A percentile compares a stretch with the other conserved stretches of the same genome.
These are phyloP conservation scores for Boletus coccyginus DNA, from an alignment of 768 basidiomycete genomes.

Conservation along the genomic window DNA sequence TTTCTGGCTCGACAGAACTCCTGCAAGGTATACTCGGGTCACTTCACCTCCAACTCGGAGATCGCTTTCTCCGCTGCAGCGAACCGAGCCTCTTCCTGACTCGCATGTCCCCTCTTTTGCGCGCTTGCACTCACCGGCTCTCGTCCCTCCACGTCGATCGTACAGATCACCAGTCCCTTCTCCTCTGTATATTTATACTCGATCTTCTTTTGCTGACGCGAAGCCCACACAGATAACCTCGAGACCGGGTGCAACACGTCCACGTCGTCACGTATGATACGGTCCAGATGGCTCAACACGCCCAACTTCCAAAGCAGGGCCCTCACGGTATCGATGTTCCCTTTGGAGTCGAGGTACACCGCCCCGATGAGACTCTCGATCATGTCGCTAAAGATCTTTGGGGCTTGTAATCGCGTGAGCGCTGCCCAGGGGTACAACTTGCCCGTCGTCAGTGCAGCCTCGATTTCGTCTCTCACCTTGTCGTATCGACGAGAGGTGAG, in stretches of 20 bases:
- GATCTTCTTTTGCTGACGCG: conserved; percentile 43
- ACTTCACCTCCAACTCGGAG: conserved; percentile 33
- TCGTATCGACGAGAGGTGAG: conserved; percentile 53
- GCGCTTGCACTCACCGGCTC: conserved; percentile 33
- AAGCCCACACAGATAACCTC: conserved; percentile 59
- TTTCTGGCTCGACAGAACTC: too few species aligned
- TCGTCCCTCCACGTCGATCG: conserved; percentile 45
- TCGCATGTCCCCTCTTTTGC: conserved; percentile 52
- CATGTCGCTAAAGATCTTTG: conserved; percentile 79
- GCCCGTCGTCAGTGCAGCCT: conserved; percentile 41
- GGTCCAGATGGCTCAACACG: conserved; percentile 56
- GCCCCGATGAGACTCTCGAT: conserved; percentile 75
- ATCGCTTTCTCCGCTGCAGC: conserved; percentile 65
- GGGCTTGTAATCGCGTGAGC: conserved; percentile 70
- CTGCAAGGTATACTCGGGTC: too few species aligned
- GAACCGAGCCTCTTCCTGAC: conserved; percentile 63
- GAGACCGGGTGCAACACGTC: conserved; percentile 76
- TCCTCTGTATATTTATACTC: conserved; percentile 43
- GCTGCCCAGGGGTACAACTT: conserved; percentile 69
- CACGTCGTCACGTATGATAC: conserved; percentile 62
- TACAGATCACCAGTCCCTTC: conserved; percentile 50
- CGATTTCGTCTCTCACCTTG: conserved; percentile 47
- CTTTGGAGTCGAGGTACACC: conserved; percentile 66
- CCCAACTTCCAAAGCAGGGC: conserved; percentile 52
- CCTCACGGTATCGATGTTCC: conserved; percentile 50